Evolutionary conservation across 768 basidiomycete genomes (phyloP), one percentile per base, ranked within the genome.

Genomic region (Hypholoma fasciculare): DNA sequence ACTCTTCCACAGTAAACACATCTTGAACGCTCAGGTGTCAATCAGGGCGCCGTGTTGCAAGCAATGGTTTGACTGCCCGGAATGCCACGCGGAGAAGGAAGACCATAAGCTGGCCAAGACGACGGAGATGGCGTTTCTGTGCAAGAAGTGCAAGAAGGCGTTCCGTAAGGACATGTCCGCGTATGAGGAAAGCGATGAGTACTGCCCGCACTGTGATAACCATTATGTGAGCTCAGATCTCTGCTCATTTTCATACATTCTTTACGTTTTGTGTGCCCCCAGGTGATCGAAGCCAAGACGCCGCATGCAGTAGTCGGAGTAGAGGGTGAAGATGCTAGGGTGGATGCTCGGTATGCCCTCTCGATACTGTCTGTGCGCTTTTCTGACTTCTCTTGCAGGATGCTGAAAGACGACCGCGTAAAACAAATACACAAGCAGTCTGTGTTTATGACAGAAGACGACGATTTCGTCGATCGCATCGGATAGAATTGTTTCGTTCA

Each of bases 141-240:
- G 78, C 66, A 80, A 80, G 62, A 79, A 79, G 61, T 80, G 77
- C 64, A 92, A 91, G 72, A 97, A 96, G 76, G 94, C 94, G 4
- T 98, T 99, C 69, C 77, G 96, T 62, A 98, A 99, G 76, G 94
- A 98, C 73, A 95, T 98, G 94, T 62, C 79, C 0, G 74, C 72
- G 7, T 98, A 93, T 67, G 96, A 98, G 65, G 96, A 99, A 71
- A 94, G 94, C 68, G 96, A 98, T 70, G 97, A 99, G 73, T 98
- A 88, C 70, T 98, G 97, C 70, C 97, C 96, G 0, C 90, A 97
- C 73, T 98, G 97, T 69, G 97, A 98, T 74, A 98, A 98, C 70
- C 96, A 96, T 69, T 99, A 96, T 71, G 97, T 96, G 69, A 65
- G 90, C 78, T n/a, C n/a, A 19, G 16, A 14, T 52, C 11, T 37